Base-by-base conservation (phyloP, 164 flowering plant genomes). In the Stephania yunnanensis region DNA sequence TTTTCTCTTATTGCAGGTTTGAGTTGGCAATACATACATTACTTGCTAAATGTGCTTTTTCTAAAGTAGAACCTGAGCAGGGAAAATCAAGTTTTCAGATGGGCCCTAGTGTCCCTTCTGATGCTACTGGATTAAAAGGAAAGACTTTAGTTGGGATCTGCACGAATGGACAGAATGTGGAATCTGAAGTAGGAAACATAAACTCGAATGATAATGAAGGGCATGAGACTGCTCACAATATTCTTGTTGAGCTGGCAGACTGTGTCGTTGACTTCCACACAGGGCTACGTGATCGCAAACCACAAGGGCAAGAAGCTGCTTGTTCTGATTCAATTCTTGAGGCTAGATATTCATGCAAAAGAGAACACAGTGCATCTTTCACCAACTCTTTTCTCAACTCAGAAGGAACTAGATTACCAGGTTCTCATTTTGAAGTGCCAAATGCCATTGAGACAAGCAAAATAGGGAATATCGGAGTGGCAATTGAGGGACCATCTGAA, bases 401-500 rank as follows among this genome's bases (percentile, higher is more conserved):
- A 42, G 83, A 84, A 78, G 86, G 84, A 46, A 78, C 70, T 70
- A 80, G 85, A 77, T 69, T 82, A 76, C 83, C 92, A 30, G 78
- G 82, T 85, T 83, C 91, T 63, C 87, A 83, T 84, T 78, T 77
- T 68, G 87, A 86, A 79, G 74, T 84, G 80, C 84, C 86, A 48
- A 77, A 80, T 70, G 79, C 80, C 78, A 83, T 77, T 72, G 86
- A 84, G 73, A 74, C 83, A 42, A 86, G 72, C 84, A 84, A 86
- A 75, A 77, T 78, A 46, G 83, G 79, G 10, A 68, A 61, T 42
- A 82, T 71, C 87, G 85, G 82, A 69, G 78, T 80, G 76, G 86
- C 87, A 53, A 80, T 83, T 84, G 97, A 91, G 81, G 98, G 98
- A 71, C 97, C 97, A 74, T 91, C 95, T 77, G 94, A 86, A 76